Base-by-base conservation (phyloP, 371 early-diverging fungal species). In the Actinomortierella wolfii region DNA sequence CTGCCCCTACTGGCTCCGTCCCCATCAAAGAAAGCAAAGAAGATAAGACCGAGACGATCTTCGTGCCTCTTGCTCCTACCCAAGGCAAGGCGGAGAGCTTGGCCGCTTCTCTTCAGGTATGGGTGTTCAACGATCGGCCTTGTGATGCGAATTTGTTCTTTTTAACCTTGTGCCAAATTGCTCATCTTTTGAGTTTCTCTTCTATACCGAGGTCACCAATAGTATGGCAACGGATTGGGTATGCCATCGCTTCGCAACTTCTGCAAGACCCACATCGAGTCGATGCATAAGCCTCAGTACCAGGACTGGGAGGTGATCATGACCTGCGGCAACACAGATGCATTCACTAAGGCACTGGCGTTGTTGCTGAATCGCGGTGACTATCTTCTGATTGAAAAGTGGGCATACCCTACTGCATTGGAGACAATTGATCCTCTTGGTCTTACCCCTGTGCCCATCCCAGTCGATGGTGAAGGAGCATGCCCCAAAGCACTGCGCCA, bases 361-460 rank as follows among this genome's bases (percentile, higher is more conserved):
- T 75, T 93, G 48, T 69, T 92, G 48, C 77, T 71, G 44, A 56
- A 78, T 60, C 78, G 73, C 28, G 90, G 87, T 9, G 89, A 90
- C 56, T 65, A 76, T 47, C 59, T 92, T 28, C 64, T 92, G 49
- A 81, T 92, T 29, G 92, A 91, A 56, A 78, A 86, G 20, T 93
- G 92, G 79, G 83, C 89, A 24, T 93, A 93, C 56, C 89, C 90
- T 34, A 86, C 92, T 17, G 81, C 83, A 13, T 75, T 93, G 5
- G 89, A 91, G 23, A 89, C 85, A 21, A 68, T 93, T 29, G 73
- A 76, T 6, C 90, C 89, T 15, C 66, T 87, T 54, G 87, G 86
- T 25, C 59, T 83, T 28, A 70, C 75, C 26, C 76, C 89, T 56
- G 76, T 79, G 15, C 62, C 74, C 1, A 79, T 87, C 6, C 39